Percentiles rank a stretch among this genome's conserved stretches.
Evolutionary conservation across 2,329 filamentous ascomycete genomes (phyloP).

Genomic region (Didymella lethalis): DNA sequence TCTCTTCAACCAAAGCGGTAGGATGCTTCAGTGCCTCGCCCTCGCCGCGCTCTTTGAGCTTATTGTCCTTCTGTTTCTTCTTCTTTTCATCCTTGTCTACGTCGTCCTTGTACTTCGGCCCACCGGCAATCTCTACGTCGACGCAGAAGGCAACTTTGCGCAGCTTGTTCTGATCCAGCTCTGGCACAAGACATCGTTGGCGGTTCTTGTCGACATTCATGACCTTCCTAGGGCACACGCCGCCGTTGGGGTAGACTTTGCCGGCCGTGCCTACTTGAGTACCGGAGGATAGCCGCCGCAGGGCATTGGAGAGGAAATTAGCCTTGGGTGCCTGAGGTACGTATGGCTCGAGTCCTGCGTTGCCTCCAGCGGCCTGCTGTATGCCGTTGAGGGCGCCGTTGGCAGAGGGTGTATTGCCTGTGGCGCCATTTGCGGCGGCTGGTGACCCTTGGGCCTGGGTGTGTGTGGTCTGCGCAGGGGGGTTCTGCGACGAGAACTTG

Average conservation of each 20-base stretch:
- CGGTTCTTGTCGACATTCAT: slow-evolving; percentile 85
- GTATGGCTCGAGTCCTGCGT: slow-evolving; percentile 64
- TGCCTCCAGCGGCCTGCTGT: slow-evolving; percentile 38
- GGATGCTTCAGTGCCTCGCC: slow-evolving; percentile 76
- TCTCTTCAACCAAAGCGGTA: slow-evolving; percentile 62
- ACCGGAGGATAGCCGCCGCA: slow-evolving; percentile 79
- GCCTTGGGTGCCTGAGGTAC: slow-evolving; percentile 78
- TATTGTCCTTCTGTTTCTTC: slow-evolving; percentile 64
- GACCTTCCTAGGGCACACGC: slow-evolving; percentile 78
- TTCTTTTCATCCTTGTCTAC: slow-evolving; percentile 57
- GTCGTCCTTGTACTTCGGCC: slow-evolving; percentile 76
- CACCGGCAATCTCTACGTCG: slow-evolving; percentile 93
- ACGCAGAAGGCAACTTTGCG: slow-evolving; percentile 93
- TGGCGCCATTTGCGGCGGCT: slow-evolving; percentile 53
- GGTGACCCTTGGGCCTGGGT: slow-evolving; percentile 46
- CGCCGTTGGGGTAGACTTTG: slow-evolving; percentile 67
- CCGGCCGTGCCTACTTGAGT: slow-evolving; percentile 55
- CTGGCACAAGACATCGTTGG: slow-evolving; percentile 78
- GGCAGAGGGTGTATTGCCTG: slow-evolving; percentile 61
- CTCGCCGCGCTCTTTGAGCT: slow-evolving; percentile 72
- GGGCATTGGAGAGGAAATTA: slow-evolving; percentile 80
- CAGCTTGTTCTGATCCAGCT: slow-evolving; percentile 81
- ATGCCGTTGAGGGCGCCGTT: slow-evolving; percentile 52
- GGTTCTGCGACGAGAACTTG: slow-evolving; percentile 76
- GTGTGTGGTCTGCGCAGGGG: slow-evolving; percentile 44